Percentiles rank a stretch among this genome's conserved stretches.
Conservation (phyloP, 495 filamentous ascomycete species). For the Aspergillus incahuasiensis region DNA sequence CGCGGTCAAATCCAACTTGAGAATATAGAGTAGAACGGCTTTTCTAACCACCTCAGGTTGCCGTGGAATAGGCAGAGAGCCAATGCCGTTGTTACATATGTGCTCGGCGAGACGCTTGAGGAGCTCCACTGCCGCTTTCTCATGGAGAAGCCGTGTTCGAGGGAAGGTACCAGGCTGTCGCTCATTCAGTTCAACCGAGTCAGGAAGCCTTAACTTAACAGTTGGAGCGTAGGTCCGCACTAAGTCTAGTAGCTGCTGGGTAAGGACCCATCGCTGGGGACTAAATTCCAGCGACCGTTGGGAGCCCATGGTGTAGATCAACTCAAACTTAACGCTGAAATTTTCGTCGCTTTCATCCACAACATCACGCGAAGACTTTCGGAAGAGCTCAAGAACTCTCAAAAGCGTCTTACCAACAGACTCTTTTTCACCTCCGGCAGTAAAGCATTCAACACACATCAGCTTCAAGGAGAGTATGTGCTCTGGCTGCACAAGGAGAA, state of each 20-base stretch:
- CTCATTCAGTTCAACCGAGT: background rate
- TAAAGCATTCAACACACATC: constrained; percentile 16
- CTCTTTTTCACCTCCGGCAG: constrained; percentile 15
- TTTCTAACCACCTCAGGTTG: constrained; percentile 30
- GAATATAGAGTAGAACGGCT: constrained; percentile 33
- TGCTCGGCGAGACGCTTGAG: constrained; percentile 9
- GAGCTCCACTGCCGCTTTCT: constrained; percentile 7
- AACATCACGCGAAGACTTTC: constrained; percentile 43
- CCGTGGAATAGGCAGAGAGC: constrained; percentile 13
- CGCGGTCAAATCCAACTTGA: constrained; percentile 19
- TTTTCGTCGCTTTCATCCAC: constrained; percentile 67
- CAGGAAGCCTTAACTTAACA: background rate
- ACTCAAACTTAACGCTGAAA: constrained; percentile 54
- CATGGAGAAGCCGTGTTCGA: constrained; percentile 18
- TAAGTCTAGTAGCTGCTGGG: constrained; percentile 51
- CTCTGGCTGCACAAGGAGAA: constrained; percentile 64
- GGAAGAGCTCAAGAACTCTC: background rate
- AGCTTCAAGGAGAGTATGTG: constrained; percentile 66
- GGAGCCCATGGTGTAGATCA: constrained; percentile 64
- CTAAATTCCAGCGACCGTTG: constrained; percentile 52
- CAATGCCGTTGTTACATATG: constrained; percentile 19
- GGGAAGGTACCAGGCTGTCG: constrained; percentile 18
- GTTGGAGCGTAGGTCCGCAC: constrained; percentile 21
- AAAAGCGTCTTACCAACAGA: constrained; percentile 34
- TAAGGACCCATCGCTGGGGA: constrained; percentile 55